Evolutionary conservation across 805 yeast species (phyloP).

Genomic region (Hanseniaspora lachancei): DNA sequence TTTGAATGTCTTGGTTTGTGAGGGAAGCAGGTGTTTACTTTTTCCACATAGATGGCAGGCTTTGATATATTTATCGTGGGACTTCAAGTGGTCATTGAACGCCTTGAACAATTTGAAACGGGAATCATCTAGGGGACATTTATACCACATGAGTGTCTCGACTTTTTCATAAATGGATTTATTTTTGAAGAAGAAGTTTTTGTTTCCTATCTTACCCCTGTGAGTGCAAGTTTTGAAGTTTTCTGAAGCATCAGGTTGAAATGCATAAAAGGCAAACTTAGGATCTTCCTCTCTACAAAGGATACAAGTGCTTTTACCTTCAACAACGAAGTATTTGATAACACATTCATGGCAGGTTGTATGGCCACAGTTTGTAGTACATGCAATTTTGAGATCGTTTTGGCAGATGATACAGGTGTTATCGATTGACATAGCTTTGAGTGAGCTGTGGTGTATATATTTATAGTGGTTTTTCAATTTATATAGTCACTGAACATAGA

Average conservation of each 20-base stretch:
- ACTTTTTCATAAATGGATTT: constrained; percentile 37
- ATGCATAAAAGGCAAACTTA: constrained; percentile 14
- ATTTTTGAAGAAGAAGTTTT: constrained; percentile 49
- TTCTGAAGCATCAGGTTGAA: neutral
- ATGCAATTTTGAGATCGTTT: constrained; percentile 46
- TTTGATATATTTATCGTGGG: constrained; percentile 38
- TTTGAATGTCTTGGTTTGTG: constrained; percentile 48
- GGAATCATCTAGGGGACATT: constrained; percentile 41
- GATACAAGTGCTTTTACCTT: constrained; percentile 59
- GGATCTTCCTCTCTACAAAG: constrained; percentile 46
- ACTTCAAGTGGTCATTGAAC: constrained; percentile 54
- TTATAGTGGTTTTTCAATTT: too few species aligned
- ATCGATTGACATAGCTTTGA: neutral
- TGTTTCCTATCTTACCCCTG: neutral
- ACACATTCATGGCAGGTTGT: constrained; percentile 71
- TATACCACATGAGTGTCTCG: constrained; percentile 37
- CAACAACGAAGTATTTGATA: constrained; percentile 69
- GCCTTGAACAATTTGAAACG: constrained; percentile 40
- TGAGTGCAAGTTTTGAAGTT: neutral
- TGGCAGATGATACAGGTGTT: constrained; percentile 75
- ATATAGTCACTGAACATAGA: too few species aligned
- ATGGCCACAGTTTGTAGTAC: constrained; percentile 75
- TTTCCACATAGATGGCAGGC: constrained; percentile 66
- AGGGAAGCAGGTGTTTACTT: constrained; percentile 64
- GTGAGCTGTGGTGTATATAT: too few species aligned